Evolutionary conservation across 768 basidiomycete genomes (phyloP), one percentile per base, ranked within the genome.

Genomic region (Lentinula aciculospora): DNA sequence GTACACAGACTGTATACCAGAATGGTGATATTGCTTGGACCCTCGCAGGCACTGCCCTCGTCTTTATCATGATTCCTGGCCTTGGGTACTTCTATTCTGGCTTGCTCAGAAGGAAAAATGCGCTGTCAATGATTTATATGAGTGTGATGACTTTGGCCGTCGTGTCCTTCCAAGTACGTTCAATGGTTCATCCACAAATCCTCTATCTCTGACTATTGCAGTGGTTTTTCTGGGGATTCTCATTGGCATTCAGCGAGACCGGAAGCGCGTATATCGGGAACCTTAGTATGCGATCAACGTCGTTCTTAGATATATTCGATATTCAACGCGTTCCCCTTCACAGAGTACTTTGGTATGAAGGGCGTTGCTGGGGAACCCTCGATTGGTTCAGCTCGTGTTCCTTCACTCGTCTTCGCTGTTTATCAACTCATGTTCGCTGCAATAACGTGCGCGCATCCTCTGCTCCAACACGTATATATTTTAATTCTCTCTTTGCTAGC

Each of bases 141-240:
- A 84, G 83, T 56, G 85, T 94, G 80, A 80, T 88, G 63, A 81
- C 83, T 0, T 65, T 94, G 12, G 94, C 86, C 0, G 81, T 89
- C 63, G 89, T 93, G 31, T 86, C 86, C 3, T 93, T 94, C 75
- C 88, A 93, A 78, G 92, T 91, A 39, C 12, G 47, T 36, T 6
- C 28, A 46, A 12, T 0, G 4, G 13, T 5, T 44, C 29, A 21
- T 7, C 5, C 29, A 44, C n/a, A 39, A 63, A 63, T 19, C 66
- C 23, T 32, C 4, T 37, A 8, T 31, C 12, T 10, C 25, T 28
- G 9, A 47, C 27, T 7, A 31, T 60, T 59, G 15, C 61, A 94
- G 88, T 95, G 93, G 93, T 94, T 93, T 77, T 94, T 96, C 79
- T 97, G 95, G 95, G 95, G 95, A 2, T 98, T 81, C 74, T 94